Percentiles rank a stretch among this genome's conserved stretches.
Evolutionary conservation across 352 stramenopile genomes (phyloP).

Genomic region (Pseudoperonospora humuli): DNA sequence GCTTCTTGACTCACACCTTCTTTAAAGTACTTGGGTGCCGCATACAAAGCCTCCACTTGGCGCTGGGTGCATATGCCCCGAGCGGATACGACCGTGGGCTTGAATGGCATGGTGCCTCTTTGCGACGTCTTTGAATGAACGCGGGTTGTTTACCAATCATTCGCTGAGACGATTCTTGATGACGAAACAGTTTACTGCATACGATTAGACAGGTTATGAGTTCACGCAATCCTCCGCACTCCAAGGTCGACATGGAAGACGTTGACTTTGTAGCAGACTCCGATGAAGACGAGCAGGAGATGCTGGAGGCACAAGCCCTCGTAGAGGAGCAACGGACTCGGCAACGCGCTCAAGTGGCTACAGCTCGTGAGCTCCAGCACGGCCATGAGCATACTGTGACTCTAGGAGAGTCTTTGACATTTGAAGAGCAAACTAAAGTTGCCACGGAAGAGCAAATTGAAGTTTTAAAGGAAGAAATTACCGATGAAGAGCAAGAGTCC

Average conservation of each 20-base stretch:
- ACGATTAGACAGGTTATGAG: neutral
- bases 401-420: neutral
- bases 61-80: conserved; percentile 32
- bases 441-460: neutral
- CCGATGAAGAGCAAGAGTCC: neutral
- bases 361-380: neutral
- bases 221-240: too few species aligned
- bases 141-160: too few species aligned
- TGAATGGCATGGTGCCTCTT: conserved; percentile 10
- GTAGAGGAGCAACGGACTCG: conserved; percentile 5
- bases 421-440: neutral
- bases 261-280: conserved; percentile 52
- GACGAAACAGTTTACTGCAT: too few species aligned
- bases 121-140: too few species aligned
- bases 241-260: conserved; percentile 30
- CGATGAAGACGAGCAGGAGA: conserved; percentile 32
- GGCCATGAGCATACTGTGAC: neutral
- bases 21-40: conserved; percentile 32
- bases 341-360: conserved; percentile 1
- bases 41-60: conserved; percentile 46
- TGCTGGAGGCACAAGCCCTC: conserved; percentile 7
- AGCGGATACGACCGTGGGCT: conserved; percentile 18
- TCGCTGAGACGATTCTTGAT: too few species aligned
- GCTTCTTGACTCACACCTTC: conserved; percentile 11
- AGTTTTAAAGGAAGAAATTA: neutral